Base-by-base conservation (phyloP, 495 filamentous ascomycete genomes). In the Neurospora sp. region DNA sequence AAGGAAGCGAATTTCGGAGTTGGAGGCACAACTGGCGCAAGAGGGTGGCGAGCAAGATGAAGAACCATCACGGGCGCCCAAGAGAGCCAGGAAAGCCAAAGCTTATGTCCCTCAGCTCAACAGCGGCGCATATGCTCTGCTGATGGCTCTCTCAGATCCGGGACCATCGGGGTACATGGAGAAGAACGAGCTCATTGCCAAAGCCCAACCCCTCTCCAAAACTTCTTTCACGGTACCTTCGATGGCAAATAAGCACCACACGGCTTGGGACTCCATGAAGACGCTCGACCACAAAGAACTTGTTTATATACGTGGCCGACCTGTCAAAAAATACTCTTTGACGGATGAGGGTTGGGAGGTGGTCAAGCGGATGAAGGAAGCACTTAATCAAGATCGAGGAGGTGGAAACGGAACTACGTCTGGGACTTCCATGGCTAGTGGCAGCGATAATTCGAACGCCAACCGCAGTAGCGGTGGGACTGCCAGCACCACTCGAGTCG, bases 201-300 rank as follows among this genome's bases (percentile, higher is more conserved):
- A 83, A 5, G 93, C 93, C 15, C 90, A 95, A 77, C 38, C 37
- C 9, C 9, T 10, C 9, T 38, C 37, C 9, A 9, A 38, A 10
- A 8, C 9, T 10, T 38, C 37, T 9, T 38, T 94, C 77, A 91
- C 88, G 0, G 89, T 88, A 2, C 90, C 92, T 7, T 81, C 83
- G 11, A 90, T 94, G 70, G 83, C 91, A 4, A 90, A 84, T 6
- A 92, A 89, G 75, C 92, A 86, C 77, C 93, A 93, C 75, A 96
- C 92, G 3, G 93, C 93, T 0, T 96, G 93, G 93, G 90, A 86
- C 77, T 93, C 92, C 0, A 96, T 96, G 89, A 94, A 93, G 76
- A 92, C 90, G 0, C 82, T 96, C 37, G 76, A 90, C 3, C 83
- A 89, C 37, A 94, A 94, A 80, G 92, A 94, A 54, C 83, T 94